Evolutionary conservation across 2,329 filamentous ascomycete genomes (phyloP), one percentile per base, ranked within the genome.

Genomic region (Colletotrichum orbiculare): DNA sequence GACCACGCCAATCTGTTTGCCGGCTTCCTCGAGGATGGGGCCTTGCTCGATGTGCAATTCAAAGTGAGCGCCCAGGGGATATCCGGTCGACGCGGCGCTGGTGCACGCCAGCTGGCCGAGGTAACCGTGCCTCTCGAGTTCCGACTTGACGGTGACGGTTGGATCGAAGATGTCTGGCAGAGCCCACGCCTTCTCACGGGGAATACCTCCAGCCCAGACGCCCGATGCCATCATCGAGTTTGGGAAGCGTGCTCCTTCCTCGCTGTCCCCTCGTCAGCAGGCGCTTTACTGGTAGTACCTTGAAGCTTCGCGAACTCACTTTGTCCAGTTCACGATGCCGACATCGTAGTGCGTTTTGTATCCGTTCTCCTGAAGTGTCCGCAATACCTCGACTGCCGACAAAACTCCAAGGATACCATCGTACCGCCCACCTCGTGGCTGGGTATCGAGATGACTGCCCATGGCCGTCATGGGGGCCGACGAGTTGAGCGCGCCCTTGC

Each of bases 41-140:
- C 92, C 92, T 74, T 96, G 93, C 74, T 96, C 93, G 57, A 95
- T 95, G 73, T 96, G 92, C 9, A 96, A 82, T 75, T 95, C 92
- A 71, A 95, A 94, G 75, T 95, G 91, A 1, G 90, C 91, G 2
- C 86, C 89, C 77, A 92, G 87, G 0, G 89, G 89, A 25, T 60
- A 68, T 2, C 64, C 64, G 38, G 25, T 25, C 25, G 25, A 25
- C 25, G 25, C 25, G 25, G 49, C 39, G 48, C 45, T 54, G 4
- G 64, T 60, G 35, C 66, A 68, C 11, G 59, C 42, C 0, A 82
- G 77, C 0, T 76, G 69, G 12, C 91, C 92, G 0, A 93, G 77
- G 68, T 92, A 94, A 1, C 89, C 88, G 54, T 94, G 93, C 12
- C 90, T 83, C 72, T 91, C 81, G 0, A 96, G 83, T 66, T 94